Evolutionary conservation across 768 basidiomycete genomes (phyloP), one percentile per base, ranked within the genome.

Genomic region (Russula sp.): DNA sequence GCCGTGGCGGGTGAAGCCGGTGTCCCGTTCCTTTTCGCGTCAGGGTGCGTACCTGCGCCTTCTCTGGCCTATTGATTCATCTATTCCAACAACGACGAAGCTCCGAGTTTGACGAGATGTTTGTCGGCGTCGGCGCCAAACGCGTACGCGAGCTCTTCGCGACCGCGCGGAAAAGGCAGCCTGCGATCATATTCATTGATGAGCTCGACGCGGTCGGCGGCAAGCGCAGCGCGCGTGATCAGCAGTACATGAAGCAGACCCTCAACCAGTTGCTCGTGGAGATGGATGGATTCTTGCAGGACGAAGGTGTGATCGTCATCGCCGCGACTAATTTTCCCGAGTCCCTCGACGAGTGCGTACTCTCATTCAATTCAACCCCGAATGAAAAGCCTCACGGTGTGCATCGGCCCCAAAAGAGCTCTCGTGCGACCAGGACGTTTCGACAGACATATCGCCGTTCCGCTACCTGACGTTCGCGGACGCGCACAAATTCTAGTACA

Each of bases 291-390:
- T 99, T 99, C 79, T 79, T 88, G 72, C 91, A 94, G 72, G 84
- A 81, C 34, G 94, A 98, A 74, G 96, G 94, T 32, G 85, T 99
- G 67, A 94, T 98, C 63, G 90, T 98, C 65, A 92, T 98, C 62
- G 95, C 91, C 37, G 92, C 89, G n/a, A 99, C 97, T 56, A 99
- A 99, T 75, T 97, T 98, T 74, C 96, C 96, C 1, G 86, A 98
- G 71, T 88, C 88, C 57, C 79, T 99, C 65, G 97, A 99, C 73
- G 86, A 84, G 91, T 92, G 66, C 72, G 87, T 79, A 47, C 35
- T 61, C 35, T 47, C 57, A 13, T 64, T 16, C 32, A 47, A 32
- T 42, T 9, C 55, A 16, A 48, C 10, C 14, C 35, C 22, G 37
- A 18, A 40, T 57, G 2, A 18, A 22, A 32, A 31, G 49, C 31